Evolutionary conservation across 2,329 filamentous ascomycete species (phyloP).

Genomic region (Penicillium corylophilum): DNA sequence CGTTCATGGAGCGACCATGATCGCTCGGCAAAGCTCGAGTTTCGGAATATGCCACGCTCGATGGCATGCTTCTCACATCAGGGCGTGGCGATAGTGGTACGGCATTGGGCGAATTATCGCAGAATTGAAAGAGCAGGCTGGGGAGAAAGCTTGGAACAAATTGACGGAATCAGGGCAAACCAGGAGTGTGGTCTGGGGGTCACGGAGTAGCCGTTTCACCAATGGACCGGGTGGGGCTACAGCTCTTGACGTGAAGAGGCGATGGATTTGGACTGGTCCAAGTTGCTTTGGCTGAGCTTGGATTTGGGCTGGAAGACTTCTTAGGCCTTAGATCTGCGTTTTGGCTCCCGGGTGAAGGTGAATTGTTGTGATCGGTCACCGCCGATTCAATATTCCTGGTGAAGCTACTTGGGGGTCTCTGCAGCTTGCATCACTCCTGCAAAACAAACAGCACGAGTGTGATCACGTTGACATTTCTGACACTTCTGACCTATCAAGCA

Average conservation of each 20-base stretch:
- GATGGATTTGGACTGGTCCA: constrained; percentile 3
- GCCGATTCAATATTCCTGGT: constrained; percentile 6
- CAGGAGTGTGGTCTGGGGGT: too few relatives aligned
- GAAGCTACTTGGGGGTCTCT: constrained; percentile 5
- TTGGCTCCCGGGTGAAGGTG: neutral
- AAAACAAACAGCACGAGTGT: constrained; percentile 1
- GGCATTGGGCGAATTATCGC: neutral
- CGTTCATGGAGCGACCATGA: constrained; percentile 26
- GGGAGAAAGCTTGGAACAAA: constrained; percentile 28
- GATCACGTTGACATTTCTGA: neutral
- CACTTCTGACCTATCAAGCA: constrained; percentile 9
- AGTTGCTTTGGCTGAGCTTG: neutral
- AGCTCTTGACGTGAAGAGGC: constrained; percentile 8
- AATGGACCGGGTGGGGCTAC: constrained; percentile 23
- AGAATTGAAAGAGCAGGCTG: constrained; percentile 15
- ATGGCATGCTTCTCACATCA: constrained; percentile 36
- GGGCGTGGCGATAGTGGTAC: constrained; percentile 11
- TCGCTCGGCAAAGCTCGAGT: constrained; percentile 28
- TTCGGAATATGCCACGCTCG: constrained; percentile 32
- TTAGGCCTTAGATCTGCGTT: neutral
- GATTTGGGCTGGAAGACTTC: neutral
- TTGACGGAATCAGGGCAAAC: constrained; percentile 32
- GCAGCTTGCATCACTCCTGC: constrained; percentile 14
- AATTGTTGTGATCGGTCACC: constrained; percentile 5
- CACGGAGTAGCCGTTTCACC: constrained; percentile 49